phyloP scores from a whole-genome alignment of 345 rosid genomes.

The Rubroshorea leprosula region DNA sequence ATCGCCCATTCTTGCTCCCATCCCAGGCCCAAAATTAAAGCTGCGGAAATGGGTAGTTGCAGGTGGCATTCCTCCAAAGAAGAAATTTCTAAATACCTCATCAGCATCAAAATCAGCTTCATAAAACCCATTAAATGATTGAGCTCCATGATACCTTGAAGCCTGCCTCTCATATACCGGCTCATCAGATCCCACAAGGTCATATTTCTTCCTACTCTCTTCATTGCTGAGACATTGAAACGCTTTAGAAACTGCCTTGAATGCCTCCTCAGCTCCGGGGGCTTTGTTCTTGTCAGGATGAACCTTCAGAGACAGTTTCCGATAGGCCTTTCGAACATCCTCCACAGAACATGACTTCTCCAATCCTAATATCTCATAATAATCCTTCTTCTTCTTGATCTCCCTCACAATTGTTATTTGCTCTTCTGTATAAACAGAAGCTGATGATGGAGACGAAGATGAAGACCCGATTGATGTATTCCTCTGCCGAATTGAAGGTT shows the following conservation, averaged over 20 bases:
- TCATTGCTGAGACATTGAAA: constrained; percentile 86
- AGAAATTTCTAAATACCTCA: constrained; percentile 90
- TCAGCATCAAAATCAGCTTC: constrained; percentile 82
- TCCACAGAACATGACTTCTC: constrained; percentile 65
- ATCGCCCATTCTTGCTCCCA: constrained; percentile 49
- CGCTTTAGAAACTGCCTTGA: constrained; percentile 78
- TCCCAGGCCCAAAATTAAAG: constrained; percentile 64
- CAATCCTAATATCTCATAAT: constrained; percentile 75
- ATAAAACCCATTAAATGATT: constrained; percentile 54
- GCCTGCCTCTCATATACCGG: constrained; percentile 49
- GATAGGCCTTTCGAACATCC: constrained; percentile 76
- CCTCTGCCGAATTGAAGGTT: constrained; percentile 55
- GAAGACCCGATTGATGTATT: constrained; percentile 31
- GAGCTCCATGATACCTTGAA: constrained; percentile 28
- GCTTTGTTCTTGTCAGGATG: constrained; percentile 95
- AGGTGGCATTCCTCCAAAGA: constrained; percentile 81
- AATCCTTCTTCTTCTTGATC: constrained; percentile 75
- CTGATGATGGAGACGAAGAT: constrained; percentile 33
- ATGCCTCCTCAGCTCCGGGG: constrained; percentile 92
- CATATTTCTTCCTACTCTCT: constrained; percentile 63
- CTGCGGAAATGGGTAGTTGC: constrained; percentile 62
- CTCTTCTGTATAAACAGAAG: constrained; percentile 51
- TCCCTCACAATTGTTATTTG: constrained; percentile 66
- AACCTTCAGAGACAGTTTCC: constrained; percentile 83
- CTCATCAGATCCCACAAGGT: constrained; percentile 73